Base-by-base conservation (phyloP, 176 grass and related monocot species). In the Oryza brachyantha region DNA sequence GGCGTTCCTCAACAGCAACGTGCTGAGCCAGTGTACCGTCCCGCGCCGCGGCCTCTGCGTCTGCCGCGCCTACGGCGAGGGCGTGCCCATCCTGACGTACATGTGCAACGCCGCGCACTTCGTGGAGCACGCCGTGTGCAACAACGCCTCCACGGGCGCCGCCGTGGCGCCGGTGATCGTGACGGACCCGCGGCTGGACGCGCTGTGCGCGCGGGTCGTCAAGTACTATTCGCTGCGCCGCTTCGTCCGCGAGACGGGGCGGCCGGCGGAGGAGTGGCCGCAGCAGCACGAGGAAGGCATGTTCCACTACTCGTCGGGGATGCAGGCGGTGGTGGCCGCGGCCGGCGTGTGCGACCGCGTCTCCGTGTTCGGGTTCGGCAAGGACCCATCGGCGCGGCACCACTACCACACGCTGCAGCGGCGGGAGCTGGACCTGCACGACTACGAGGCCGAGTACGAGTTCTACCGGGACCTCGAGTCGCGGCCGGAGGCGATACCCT, bases 241-340 rank as follows among this genome's bases (percentile, higher is more conserved):
- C 28, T 97, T 97, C 78, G 62, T 79, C 28, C 78, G 81, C 8
- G 37, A 34, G 21, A 91, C 91, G 3, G 86, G 91, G 7, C 48
- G 72, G 87, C 84, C 65, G 25, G 27, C 78, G 5, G 41, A 70
- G 29, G 79, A 89, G 66, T 97, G 94, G 91, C 40, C 48, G 0
- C 31, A 31, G 75, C 19, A 22, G 61, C 91, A 97, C 83, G 86
- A 89, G 12, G 84, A 84, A 42, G 29, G 13, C 31, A 67, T 79
- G 63, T 97, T 97, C 79, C 91, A 97, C 71, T 97, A 93, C 84
- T 97, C 94, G 24, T 97, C 94, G 9, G 94, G 94, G 14, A 25
- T 97, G 84, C 91, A 97, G 73, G 91, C 88, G 7, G 91, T 91
- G 66, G 72, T 93, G 74, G 66, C 85, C 3, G 94, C 91, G 10